These are phyloP conservation scores for Globisporangium yorkense DNA, from an alignment of 352 stramenopile genomes.

Conservation along the genomic window DNA sequence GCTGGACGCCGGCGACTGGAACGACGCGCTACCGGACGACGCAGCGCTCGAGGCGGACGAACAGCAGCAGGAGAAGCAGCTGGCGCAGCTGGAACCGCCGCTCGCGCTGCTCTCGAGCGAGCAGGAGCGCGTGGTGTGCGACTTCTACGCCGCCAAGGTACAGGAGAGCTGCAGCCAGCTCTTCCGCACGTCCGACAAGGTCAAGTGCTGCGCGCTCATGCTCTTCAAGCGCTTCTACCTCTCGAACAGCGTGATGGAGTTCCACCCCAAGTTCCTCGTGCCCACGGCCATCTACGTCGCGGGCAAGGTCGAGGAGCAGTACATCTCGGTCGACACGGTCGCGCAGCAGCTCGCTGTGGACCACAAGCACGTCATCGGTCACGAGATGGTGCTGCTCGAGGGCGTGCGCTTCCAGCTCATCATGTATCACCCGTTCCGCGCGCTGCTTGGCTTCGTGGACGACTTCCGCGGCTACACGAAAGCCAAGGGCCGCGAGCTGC, in stretches of 20 bases:
- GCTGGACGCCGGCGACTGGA: slow-evolving; percentile 66
- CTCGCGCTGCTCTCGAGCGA: slow-evolving; percentile 54
- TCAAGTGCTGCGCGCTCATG: slow-evolving; percentile 80
- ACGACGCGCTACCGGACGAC: slow-evolving; percentile 38
- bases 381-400: slow-evolving; percentile 86
- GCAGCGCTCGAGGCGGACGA: slow-evolving; percentile 32
- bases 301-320: slow-evolving; percentile 88
- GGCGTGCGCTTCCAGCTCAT: slow-evolving; percentile 87
- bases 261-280: slow-evolving; percentile 83
- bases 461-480: slow-evolving; percentile 76
- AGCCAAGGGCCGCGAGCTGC: slow-evolving; percentile 49
- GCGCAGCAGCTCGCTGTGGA: slow-evolving; percentile 78
- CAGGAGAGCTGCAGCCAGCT: slow-evolving; percentile 80
- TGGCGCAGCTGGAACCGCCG: slow-evolving; percentile 41
- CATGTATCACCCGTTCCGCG: slow-evolving; percentile 86
- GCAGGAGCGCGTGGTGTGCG: slow-evolving; percentile 55
- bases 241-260: slow-evolving; percentile 86
- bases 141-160: slow-evolving; percentile 80
- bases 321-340: slow-evolving; percentile 84
- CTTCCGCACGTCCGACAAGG: slow-evolving; percentile 85
- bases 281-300: slow-evolving; percentile 85
- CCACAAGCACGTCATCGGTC: slow-evolving; percentile 81
- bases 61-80: slow-evolving; percentile 49
- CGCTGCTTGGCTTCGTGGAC: slow-evolving; percentile 77
- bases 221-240: slow-evolving; percentile 89